Evolutionary conservation across 2,329 filamentous ascomycete species (phyloP), one percentile per base, ranked within the genome.

Genomic region (Tympanopsis confertula): DNA sequence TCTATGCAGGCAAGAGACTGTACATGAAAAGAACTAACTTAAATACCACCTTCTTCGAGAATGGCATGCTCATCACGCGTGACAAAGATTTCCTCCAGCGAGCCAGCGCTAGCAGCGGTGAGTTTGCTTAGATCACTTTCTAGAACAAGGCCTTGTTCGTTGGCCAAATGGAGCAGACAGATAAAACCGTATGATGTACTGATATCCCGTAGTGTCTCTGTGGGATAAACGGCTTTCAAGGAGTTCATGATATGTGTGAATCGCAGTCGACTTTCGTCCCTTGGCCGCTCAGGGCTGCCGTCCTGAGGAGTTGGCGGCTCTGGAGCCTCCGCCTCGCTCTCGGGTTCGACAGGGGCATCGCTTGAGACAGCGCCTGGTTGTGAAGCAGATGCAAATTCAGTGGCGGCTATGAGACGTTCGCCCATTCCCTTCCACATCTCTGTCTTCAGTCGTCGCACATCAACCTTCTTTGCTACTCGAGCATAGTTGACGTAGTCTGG

Each of bases 171-270:
- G 39, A 86, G 58, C 22, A 85, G 56, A 50, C 78, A 84, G 45
- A 98, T 98, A 62, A 96, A 98, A 56, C 91, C 94, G 60, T 65
- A 82, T 44, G 74, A 33, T 7, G 30, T 33, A 15, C 30, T 33
- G 15, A 33, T 33, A 15, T 33, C 30, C 7, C 30, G 30, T 15
- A 33, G 15, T 15, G 12, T 33, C 30, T 33, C 30, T 33, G 30
- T 10, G 7, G 30, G 10, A 33, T 33, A 33, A 17, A 17, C 7
- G 10, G 30, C 7, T 33, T 33, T 33, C 12, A 33, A 15, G 10
- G 30, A 33, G 15, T 33, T 33, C 30, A 33, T 33, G 30, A 33
- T 33, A 10, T 33, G 12, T 15, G 30, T 33, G 30, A 33, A 33
- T 10, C 30, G 30, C 17, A 33, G 17, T n/a, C n/a, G n/a, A n/a